These are phyloP conservation scores for Candida quercuum DNA, from an alignment of 805 yeast genomes.

Conservation along the genomic window DNA sequence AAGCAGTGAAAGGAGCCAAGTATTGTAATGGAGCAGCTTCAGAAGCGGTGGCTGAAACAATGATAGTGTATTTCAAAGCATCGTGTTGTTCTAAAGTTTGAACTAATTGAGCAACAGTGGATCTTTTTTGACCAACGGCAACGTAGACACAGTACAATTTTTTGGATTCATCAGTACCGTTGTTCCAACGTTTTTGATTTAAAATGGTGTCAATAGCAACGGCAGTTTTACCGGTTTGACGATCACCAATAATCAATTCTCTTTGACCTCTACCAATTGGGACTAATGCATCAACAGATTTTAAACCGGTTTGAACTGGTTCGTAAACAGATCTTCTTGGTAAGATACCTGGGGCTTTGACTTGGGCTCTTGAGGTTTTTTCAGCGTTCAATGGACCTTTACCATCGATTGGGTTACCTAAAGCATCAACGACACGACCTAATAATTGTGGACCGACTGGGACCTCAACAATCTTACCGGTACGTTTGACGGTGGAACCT, in stretches of 20 bases:
- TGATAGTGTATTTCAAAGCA: conserved; percentile 94
- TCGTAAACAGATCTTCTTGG: conserved; percentile 98
- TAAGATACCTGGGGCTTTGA: conserved; percentile 99
- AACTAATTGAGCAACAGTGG: conserved; percentile 98
- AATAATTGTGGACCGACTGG: conserved; percentile 97
- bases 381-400: conserved; percentile 94
- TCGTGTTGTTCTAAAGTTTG: conserved; percentile 98
- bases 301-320: conserved; percentile 99
- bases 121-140: conserved; percentile 99
- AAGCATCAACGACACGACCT: conserved; percentile 99
- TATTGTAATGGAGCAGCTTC: conserved; percentile 99
- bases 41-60: conserved; percentile 99
- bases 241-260: conserved; percentile 99
- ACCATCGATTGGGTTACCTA: conserved; percentile 99
- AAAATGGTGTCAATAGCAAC: conserved; percentile 97
- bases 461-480: conserved; percentile 98
- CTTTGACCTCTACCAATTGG: conserved; percentile 99
- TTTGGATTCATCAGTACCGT: conserved; percentile 91
- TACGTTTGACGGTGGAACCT: conserved; percentile 99
- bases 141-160: conserved; percentile 99
- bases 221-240: conserved; percentile 99
- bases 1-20: conserved; percentile 99
- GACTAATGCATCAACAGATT: conserved; percentile 97
- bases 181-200: conserved; percentile 99
- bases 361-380: conserved; percentile 90